A percentile compares a stretch with the other conserved stretches of the same genome.
These are phyloP conservation scores for Solanum hybrid DNA, from an alignment of 305 asterid genomes.

Conservation along the genomic window DNA sequence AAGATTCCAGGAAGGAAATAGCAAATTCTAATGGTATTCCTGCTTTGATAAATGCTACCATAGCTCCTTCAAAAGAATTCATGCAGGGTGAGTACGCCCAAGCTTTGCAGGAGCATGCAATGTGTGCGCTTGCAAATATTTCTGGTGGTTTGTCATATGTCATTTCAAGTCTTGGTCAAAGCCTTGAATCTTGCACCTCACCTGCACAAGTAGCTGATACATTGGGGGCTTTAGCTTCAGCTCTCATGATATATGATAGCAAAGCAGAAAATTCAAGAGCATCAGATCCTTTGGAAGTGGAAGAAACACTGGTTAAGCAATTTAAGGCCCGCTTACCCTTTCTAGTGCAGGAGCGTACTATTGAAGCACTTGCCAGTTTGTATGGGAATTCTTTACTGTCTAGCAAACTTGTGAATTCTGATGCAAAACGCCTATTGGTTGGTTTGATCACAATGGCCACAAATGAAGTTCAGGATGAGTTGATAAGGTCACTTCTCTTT, in stretches of 20 bases:
- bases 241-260: constrained; percentile 92
- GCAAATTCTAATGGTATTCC: constrained; percentile 90
- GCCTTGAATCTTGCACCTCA: constrained; percentile 91
- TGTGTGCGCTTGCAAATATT: constrained; percentile 99
- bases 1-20: constrained; percentile 82
- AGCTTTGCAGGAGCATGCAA: constrained; percentile 99
- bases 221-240: constrained; percentile 97
- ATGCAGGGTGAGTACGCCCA: constrained; percentile 99
- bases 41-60: constrained; percentile 88
- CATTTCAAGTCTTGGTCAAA: constrained; percentile 95
- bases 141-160: constrained; percentile 96
- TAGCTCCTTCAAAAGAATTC: constrained; percentile 99
- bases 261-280: constrained; percentile 77
- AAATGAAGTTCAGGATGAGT: constrained; percentile 90
- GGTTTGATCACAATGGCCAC: constrained; percentile 98
- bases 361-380: constrained; percentile 99
- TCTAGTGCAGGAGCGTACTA: constrained; percentile 91
- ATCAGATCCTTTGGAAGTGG: constrained; percentile 87
- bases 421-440: constrained; percentile 84
- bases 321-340: constrained; percentile 63
- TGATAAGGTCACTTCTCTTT: constrained; percentile 70
- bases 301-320: constrained; percentile 72
- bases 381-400: constrained; percentile 79
- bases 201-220: constrained; percentile 98
- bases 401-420: constrained; percentile 75